Percentiles rank a stretch among this genome's conserved stretches.
phyloP scores from a whole-genome alignment of 1,284 basidiomycete species.

The Fomitiporia mediterranea region DNA sequence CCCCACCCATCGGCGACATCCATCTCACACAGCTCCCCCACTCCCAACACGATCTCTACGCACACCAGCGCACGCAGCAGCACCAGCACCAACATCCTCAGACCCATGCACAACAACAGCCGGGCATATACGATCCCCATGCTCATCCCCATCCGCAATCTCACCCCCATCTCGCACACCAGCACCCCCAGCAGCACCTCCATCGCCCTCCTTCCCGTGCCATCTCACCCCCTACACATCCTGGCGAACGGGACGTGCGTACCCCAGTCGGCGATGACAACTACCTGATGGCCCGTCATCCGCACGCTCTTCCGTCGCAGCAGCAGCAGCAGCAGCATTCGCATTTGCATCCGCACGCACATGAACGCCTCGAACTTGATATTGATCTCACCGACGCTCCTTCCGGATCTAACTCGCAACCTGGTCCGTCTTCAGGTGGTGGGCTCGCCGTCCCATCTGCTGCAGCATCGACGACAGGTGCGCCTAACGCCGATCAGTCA shows the following conservation, averaged over 20 bases:
- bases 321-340: slow-evolving; percentile 11
- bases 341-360: background rate
- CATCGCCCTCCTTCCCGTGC: slow-evolving; percentile 10
- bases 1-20: background rate
- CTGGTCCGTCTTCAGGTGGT: slow-evolving; percentile 5
- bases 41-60: background rate
- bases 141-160: slow-evolving; percentile 28
- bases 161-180: slow-evolving; percentile 19
- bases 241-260: slow-evolving; percentile 4
- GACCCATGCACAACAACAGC: slow-evolving; percentile 12
- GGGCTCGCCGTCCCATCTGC: background rate
- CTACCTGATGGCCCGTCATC: slow-evolving; percentile 9
- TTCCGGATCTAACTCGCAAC: background rate
- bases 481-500: slow-evolving; percentile 26
- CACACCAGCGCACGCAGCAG: slow-evolving; percentile 17
- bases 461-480: background rate
- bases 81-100: background rate
- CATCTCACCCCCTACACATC: slow-evolving; percentile 5
- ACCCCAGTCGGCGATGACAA: slow-evolving; percentile 10
- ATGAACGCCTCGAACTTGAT: slow-evolving; percentile 9
- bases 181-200: slow-evolving; percentile 25
- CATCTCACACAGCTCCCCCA: slow-evolving; percentile 1
- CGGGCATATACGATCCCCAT: background rate
- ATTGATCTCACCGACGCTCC: slow-evolving; percentile 1
- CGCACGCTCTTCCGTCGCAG: background rate